Evolutionary conservation across 805 yeast species (phyloP).

Genomic region (Torulaspora microellipsoides): DNA sequence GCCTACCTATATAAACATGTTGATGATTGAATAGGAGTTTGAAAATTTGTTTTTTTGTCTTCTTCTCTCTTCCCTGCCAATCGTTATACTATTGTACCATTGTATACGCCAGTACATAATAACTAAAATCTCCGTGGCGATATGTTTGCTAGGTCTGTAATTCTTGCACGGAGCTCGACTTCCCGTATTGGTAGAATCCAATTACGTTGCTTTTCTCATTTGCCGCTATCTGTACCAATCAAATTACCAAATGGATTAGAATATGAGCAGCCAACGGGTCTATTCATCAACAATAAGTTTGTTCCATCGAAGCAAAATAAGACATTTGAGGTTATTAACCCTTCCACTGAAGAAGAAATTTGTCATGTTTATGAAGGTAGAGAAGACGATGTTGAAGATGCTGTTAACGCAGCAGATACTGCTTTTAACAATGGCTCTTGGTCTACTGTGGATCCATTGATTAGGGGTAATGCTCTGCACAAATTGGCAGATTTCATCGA

Average conservation of each 20-base stretch:
- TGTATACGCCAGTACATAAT: not conserved
- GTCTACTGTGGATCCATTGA: conserved; percentile 65
- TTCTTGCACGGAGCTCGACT: conserved; percentile 7
- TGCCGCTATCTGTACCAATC: conserved; percentile 44
- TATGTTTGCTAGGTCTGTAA: conserved; percentile 11
- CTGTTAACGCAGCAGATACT: conserved; percentile 77
- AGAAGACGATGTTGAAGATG: conserved; percentile 73
- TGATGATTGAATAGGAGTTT: too few relatives aligned
- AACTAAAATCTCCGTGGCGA: not conserved
- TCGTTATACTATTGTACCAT: not conserved
- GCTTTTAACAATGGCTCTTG: conserved; percentile 79
- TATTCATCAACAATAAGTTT: conserved; percentile 76
- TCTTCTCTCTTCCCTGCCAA: too few relatives aligned
- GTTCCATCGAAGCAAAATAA: conserved; percentile 55
- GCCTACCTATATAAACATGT: too few relatives aligned
- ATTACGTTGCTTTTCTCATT: conserved; percentile 33
- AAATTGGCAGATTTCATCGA: conserved; percentile 79
- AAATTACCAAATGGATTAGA: conserved; percentile 69
- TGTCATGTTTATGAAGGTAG: conserved; percentile 69
- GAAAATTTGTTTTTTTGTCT: too few relatives aligned
- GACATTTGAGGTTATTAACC: conserved; percentile 59
- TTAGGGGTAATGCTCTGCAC: conserved; percentile 56
- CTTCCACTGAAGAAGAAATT: conserved; percentile 70
- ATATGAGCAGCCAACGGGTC: conserved; percentile 77
- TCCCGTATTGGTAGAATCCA: conserved; percentile 10